These are phyloP conservation scores for Elsinoe necatrix DNA, from an alignment of 2,329 filamentous ascomycete species.

Conservation along the genomic window DNA sequence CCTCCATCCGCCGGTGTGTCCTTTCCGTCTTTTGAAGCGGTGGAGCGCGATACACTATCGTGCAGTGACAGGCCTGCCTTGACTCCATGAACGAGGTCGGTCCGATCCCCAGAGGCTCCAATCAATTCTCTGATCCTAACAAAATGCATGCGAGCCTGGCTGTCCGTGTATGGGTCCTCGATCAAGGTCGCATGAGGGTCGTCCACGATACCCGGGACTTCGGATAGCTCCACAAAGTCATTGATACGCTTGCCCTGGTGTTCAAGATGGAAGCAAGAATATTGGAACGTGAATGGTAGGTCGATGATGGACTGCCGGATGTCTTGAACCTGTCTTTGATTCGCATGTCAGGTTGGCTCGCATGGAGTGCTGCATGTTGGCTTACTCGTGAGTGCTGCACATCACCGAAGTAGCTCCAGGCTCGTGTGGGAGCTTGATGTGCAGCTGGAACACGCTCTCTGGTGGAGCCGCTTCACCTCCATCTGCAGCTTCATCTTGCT, in stretches of 20 bases:
- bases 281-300: constrained; percentile 83
- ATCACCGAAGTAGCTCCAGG: constrained; percentile 75
- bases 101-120: constrained; percentile 79
- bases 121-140: constrained; percentile 87
- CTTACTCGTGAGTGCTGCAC: constrained; percentile 42
- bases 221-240: constrained; percentile 85
- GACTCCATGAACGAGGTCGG: constrained; percentile 79
- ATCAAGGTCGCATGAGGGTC: constrained; percentile 74
- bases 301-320: constrained; percentile 95
- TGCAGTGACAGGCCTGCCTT: constrained; percentile 78
- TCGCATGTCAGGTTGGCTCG: constrained; percentile 13
- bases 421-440: constrained; percentile 72
- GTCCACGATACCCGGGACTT: constrained; percentile 69
- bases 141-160: constrained; percentile 91
- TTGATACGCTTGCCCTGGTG: constrained; percentile 83
- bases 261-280: constrained; percentile 98
- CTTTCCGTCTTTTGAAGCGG: constrained; percentile 10
- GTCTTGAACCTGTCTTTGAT: constrained; percentile 94
- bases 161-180: constrained; percentile 96
- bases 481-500: constrained; percentile 11
- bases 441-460: constrained; percentile 55
- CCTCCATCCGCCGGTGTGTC: constrained; percentile 26
- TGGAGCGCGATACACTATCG: constrained; percentile 52
- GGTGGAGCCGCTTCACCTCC: constrained; percentile 1
- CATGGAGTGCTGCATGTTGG: constrained; percentile 17